Evolutionary conservation across 169 alveolate genomes (phyloP), one percentile per base, ranked within the genome.

Genomic region (Besnoitia besnoiti): DNA sequence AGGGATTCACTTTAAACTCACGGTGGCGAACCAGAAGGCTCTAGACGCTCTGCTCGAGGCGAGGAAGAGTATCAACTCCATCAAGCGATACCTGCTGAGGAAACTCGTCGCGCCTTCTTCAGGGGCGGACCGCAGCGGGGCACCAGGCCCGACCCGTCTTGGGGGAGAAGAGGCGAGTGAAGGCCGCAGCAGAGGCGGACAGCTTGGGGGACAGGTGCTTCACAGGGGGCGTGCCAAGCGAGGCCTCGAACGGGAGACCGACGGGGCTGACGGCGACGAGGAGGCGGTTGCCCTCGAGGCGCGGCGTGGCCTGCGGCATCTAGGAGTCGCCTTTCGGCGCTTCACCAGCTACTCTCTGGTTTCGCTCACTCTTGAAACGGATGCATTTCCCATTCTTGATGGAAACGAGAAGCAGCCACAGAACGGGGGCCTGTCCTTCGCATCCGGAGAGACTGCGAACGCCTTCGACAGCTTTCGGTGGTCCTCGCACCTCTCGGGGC

Each of bases 1-100:
- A n/a, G 82, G 82, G 39, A 73, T 73, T 73, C 82, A 73, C 82
- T 73, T 73, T 42, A 73, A 73, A 16, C n/a, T 73, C 27, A 73
- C 82, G 1, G 82, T 37, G 27, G 82, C 82, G 44, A 73, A 73
- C 21, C 47, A 37, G 82, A 73, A 73, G 46, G 82, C 82, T n/a
- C n/a, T 73, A 27, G 82, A 73, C 39, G 82, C 82, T 30, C 82
- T 73, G 3, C 47, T 73, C 46, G 82, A 73, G n/a, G 82, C 82
- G 39, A n/a, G 82, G 30, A 73, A 73, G 82, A 35, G 82, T 16
- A 73, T 73, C 46, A 42, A 73, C 27, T 30, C 39, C 47, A 42
- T 73, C 27, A 35, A n/a, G 82, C 39, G 46, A 10, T 73, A 35
- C 46, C n/a, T 73, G 47, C 67, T 55, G 12, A 21, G 24, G 67